Evolutionary conservation across 2,329 filamentous ascomycete genomes (phyloP).

Genomic region (Fusarium liriodendri): DNA sequence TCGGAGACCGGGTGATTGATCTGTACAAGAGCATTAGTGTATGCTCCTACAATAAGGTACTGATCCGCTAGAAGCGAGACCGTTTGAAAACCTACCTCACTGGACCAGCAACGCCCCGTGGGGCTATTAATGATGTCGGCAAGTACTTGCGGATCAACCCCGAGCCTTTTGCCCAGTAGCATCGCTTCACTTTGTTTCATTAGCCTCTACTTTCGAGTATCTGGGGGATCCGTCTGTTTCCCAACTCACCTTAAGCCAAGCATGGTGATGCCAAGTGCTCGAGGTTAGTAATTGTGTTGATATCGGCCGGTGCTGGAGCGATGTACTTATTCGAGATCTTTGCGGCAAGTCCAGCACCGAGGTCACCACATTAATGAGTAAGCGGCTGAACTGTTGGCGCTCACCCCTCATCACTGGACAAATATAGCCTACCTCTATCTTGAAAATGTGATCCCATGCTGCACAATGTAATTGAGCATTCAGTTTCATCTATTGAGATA

Average conservation of each 20-base stretch:
- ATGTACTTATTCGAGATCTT: neutral
- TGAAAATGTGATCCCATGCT: neutral
- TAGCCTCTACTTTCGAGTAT: neutral
- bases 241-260: neutral
- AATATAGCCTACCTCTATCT: neutral
- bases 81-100: neutral
- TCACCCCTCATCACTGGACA: neutral
- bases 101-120: neutral
- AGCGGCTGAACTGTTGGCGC: neutral
- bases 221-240: neutral
- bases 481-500: neutral
- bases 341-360: neutral
- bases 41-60: neutral
- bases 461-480: neutral
- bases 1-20: neutral
- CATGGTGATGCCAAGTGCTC: neutral
- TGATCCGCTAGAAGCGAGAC: neutral
- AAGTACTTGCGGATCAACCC: neutral
- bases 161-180: neutral
- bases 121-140: neutral
- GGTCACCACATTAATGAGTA: neutral
- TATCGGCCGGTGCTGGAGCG: neutral
- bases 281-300: neutral
- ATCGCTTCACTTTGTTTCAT: neutral
- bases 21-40: neutral